Evolutionary conservation across 1,139 yeast species (phyloP), one percentile per base, ranked within the genome.

Genomic region (Scheffersomyces lignicola): DNA sequence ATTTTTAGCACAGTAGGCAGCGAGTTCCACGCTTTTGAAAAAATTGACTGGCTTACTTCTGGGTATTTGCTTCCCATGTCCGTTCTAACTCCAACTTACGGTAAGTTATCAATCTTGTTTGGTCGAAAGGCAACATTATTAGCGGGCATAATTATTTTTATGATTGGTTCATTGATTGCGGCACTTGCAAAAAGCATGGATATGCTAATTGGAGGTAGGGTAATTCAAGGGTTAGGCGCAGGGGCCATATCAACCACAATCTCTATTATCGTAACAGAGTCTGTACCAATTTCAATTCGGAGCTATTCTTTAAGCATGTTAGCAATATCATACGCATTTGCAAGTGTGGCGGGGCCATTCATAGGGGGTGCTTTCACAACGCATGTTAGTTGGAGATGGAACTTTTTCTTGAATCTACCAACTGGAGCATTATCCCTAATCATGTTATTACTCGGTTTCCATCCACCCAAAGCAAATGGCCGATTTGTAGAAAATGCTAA

Each of bases 331-430:
- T 80, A 78, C 57, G 71, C 80, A 7, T 57, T 78, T 1, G 76
- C 83, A 1, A 31, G 41, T 5, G 81, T 70, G 3, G 51, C 72
- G 25, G 90, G 89, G 1, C 90, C 90, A 0, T 63, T 82, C 35
- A 51, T 82, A 25, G 89, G 89, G 17, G 89, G 89, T 20, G 80
- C 82, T 1, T 74, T 81, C 45, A 69, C 85, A 2, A 53, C 76
- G 10, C 66, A 75, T 34, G 80, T 76, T 2, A 64, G 78, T 11
- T 84, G 92, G 92, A 69, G 92, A 53, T 83, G 90, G 90, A 78
- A 86, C 47, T 84, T 83, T 54, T 84, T 78, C 54, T 69, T 84
- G 47, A 83, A 83, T 52, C 57, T 84, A 39, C 88, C 90, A 4
- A 60, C 81, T 32, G 85, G 86, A 11, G 88, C 83, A 0, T 42